phyloP scores from a whole-genome alignment of 345 rosid species.

The Eucalyptus pauciflora region DNA sequence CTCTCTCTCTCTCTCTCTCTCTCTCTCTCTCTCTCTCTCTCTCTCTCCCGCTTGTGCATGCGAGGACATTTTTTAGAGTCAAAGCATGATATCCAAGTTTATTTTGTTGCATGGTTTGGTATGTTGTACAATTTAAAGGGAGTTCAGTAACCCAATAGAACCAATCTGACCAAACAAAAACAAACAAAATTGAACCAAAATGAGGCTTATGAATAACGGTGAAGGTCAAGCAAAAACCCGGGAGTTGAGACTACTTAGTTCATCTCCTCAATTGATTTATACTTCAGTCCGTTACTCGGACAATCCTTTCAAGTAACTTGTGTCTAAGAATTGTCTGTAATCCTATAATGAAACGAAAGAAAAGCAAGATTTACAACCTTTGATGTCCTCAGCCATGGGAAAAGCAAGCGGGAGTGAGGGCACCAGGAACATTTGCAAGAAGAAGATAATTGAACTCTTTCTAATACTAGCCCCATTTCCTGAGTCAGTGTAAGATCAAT shows the following conservation, averaged over 20 bases:
- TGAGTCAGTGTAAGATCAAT: not conserved
- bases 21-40: too few species aligned
- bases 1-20: too few species aligned
- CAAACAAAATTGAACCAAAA: not conserved
- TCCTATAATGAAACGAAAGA: not conserved
- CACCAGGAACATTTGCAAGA: not conserved
- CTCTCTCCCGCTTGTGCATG: too few species aligned
- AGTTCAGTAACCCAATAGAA: not conserved
- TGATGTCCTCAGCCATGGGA: not conserved
- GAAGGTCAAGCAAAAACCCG: not conserved
- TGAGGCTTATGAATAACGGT: too few species aligned
- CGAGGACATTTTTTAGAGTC: not conserved
- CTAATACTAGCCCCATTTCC: not conserved
- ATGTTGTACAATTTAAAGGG: not conserved
- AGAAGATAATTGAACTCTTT: not conserved
- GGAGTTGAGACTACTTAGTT: not conserved
- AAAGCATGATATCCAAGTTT: too few species aligned
- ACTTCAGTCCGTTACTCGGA: not conserved
- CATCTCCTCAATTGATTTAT: not conserved
- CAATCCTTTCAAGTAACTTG: not conserved
- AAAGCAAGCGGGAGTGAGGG: constrained; percentile 1
- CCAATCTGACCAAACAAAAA: not conserved
- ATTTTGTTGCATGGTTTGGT: not conserved
- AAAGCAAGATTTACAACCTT: not conserved
- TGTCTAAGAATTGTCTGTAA: not conserved